phyloP scores from a whole-genome alignment of 1,139 yeast genomes.

The Meyerozyma carpophila region DNA sequence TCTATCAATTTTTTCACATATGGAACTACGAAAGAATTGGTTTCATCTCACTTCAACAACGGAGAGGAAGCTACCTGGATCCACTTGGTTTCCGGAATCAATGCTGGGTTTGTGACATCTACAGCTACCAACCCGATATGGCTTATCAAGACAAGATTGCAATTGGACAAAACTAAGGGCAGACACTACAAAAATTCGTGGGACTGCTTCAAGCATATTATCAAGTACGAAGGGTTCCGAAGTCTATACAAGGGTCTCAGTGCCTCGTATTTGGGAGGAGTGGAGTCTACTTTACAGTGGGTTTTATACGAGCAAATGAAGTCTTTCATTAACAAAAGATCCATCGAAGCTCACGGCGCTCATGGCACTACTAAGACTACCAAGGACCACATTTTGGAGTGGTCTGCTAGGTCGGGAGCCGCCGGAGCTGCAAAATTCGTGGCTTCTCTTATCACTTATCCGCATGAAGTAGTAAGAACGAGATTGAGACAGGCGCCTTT shows the following conservation, averaged over 20 bases:
- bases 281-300: slow-evolving; percentile 95
- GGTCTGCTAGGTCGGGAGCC: slow-evolving; percentile 96
- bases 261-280: slow-evolving; percentile 92
- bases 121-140: slow-evolving; percentile 99
- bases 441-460: slow-evolving; percentile 91
- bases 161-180: slow-evolving; percentile 67
- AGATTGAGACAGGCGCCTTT: slow-evolving; percentile 91
- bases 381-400: slow-evolving; percentile 67
- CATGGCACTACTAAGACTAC: slow-evolving; percentile 42
- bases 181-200: slow-evolving; percentile 74
- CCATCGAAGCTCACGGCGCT: slow-evolving; percentile 42
- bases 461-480: slow-evolving; percentile 96
- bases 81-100: slow-evolving; percentile 82
- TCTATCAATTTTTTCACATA: slow-evolving; percentile 95
- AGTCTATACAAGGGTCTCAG: slow-evolving; percentile 87
- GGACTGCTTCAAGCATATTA: slow-evolving; percentile 73
- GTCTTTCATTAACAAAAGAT: slow-evolving; percentile 54
- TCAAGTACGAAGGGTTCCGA: slow-evolving; percentile 68
- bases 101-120: slow-evolving; percentile 91
- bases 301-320: slow-evolving; percentile 95
- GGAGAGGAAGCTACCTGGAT: slow-evolving; percentile 82
- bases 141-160: slow-evolving; percentile 92
- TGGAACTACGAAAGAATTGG: slow-evolving; percentile 78
- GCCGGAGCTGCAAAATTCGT: slow-evolving; percentile 95
- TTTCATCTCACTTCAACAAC: slow-evolving; percentile 58